These are phyloP conservation scores for Solanum appendiculatum DNA, from an alignment of 257 asterid genomes.

Conservation along the genomic window DNA sequence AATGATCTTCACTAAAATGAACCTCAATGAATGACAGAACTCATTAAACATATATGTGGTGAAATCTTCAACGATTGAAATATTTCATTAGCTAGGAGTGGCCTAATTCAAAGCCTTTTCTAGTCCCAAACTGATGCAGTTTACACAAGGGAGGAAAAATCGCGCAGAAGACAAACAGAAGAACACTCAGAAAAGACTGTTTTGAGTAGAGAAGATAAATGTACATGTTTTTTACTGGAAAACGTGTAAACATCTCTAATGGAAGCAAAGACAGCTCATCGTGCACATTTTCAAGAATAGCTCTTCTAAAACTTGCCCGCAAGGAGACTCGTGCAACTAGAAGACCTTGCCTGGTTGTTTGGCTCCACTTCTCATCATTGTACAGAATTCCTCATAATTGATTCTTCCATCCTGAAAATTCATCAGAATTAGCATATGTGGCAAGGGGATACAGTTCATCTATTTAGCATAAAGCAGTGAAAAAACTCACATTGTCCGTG, in stretches of 20 bases:
- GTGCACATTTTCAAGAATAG: background rate
- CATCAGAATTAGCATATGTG: background rate
- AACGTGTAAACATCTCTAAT: background rate
- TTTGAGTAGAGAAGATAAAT: background rate
- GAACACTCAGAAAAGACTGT: background rate
- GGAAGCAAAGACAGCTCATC: background rate
- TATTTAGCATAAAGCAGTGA: background rate
- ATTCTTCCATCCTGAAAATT: constrained; percentile 75
- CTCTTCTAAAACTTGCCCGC: background rate
- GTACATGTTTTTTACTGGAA: background rate
- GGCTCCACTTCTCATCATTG: constrained; percentile 84
- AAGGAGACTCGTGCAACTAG: background rate
- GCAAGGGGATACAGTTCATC: background rate
- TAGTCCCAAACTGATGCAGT: background rate
- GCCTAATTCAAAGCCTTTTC: background rate
- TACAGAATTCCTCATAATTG: constrained; percentile 73
- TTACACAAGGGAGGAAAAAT: background rate
- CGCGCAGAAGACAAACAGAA: background rate
- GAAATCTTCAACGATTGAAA: background rate
- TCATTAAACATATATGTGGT: background rate
- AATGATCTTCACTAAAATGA: background rate
- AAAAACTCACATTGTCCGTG: constrained; percentile 58
- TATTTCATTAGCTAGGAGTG: background rate
- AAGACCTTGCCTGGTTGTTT: constrained; percentile 41
- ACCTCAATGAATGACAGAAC: background rate